Conservation (phyloP, 2,329 filamentous ascomycete species). For the Trichophyton verrucosum region DNA sequence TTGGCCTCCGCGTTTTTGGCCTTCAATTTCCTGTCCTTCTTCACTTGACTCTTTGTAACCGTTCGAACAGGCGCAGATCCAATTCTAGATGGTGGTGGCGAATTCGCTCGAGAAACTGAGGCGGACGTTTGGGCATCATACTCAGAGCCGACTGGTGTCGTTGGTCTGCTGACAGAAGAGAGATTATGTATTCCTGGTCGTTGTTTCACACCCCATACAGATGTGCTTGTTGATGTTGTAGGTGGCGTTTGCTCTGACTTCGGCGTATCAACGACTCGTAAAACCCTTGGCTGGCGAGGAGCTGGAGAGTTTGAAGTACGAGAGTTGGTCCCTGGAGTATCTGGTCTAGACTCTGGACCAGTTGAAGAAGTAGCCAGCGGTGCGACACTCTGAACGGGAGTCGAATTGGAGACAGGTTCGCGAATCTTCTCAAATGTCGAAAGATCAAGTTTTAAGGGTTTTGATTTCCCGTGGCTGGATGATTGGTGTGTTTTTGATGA, state of each 20-base stretch:
- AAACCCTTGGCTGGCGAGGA: conserved; percentile 37
- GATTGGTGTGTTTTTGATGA: conserved; percentile 5
- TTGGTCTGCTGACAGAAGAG: conserved; percentile 46
- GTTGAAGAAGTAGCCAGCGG: conserved; percentile 22
- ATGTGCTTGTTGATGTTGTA: conserved; percentile 23
- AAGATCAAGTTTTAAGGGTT: conserved; percentile 25
- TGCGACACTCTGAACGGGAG: conserved; percentile 14
- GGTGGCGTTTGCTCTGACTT: conserved; percentile 35
- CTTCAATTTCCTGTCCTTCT: conserved; percentile 45
- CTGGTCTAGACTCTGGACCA: conserved; percentile 35
- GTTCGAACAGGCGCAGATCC: conserved; percentile 47
- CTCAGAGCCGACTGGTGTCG: conserved; percentile 50
- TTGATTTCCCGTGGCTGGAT: conserved; percentile 17
- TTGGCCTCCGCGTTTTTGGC: conserved; percentile 35
- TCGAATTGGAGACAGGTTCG: conserved; percentile 18
- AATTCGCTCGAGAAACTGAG: conserved; percentile 48
- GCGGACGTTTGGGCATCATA: conserved; percentile 46
- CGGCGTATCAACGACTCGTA: conserved; percentile 46
- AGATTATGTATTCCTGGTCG: conserved; percentile 31
- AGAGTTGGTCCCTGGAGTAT: conserved; percentile 34
- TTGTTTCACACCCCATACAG: conserved; percentile 22
- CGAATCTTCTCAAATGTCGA: conserved; percentile 15
- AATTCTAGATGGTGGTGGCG: conserved; percentile 42
- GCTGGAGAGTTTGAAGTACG: conserved; percentile 29
- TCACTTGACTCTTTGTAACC: conserved; percentile 50